Evolutionary conservation across 495 filamentous ascomycete genomes (phyloP), one percentile per base, ranked within the genome.

Genomic region (Penicillium dipodomyicola): DNA sequence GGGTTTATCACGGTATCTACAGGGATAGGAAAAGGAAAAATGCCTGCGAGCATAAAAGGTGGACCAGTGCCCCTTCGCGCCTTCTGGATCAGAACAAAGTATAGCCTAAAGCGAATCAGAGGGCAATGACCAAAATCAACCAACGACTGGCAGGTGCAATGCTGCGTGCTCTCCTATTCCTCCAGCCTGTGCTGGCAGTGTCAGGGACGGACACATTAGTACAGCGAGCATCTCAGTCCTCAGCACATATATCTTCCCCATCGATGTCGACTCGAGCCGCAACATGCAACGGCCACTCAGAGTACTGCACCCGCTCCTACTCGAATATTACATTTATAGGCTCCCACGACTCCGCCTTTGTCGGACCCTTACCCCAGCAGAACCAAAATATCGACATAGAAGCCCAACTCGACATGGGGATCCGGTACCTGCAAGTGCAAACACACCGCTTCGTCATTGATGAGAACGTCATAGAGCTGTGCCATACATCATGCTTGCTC

Each of bases 391-490:
- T 82, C 69, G 79, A 84, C 61, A 78, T 86, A 27, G 83, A 82
- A n/a, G 72, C 76, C 0, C 85, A 88, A 40, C 77, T 91, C 4
- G 78, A 84, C 29, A 80, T 84, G 20, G 88, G 88, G 11, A 79
- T 91, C 55, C 83, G 88, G 9, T 81, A 88, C 32, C 73, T 91
- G 1, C 85, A 89, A 65, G 85, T 74, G 19, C 87, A 92, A 67
- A 84, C 88, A 9, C 87, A 91, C 72, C 59, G 63, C 37, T 54
- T 69, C 3, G 43, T 69, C 25, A 58, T 76, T 27, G 48, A 64
- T 39, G 61, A 79, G 19, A 75, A 73, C n/a, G 74, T 72, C 1
- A 72, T 88, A 35, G 66, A 78, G 23, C 74, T 90, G 42, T 90
- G 88, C 65, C 87, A 90, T 64, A 87, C 85, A 1, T 73, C 70